Conservation (phyloP, 164 flowering plant species). For the Chimonanthus praecox region DNA sequence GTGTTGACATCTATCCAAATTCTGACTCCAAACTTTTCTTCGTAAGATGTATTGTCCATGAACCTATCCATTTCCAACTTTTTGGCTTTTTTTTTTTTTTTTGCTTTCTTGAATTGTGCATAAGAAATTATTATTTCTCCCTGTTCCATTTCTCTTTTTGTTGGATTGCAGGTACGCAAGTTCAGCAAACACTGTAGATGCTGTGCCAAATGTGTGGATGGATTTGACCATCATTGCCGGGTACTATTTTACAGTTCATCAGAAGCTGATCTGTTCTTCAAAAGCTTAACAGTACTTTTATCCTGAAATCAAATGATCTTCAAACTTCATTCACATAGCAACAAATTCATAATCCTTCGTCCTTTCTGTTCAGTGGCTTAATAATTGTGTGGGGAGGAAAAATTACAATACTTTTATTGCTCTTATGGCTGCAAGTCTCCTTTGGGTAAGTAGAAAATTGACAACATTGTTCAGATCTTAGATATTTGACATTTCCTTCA, state of each 20-base stretch:
- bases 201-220: slow-evolving; percentile 98
- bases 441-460: slow-evolving; percentile 62
- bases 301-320: not conserved
- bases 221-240: slow-evolving; percentile 98
- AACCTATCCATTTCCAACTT: too few species aligned
- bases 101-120: too few species aligned
- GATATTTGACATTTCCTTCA: not conserved
- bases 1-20: too few species aligned
- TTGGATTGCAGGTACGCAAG: slow-evolving; percentile 64
- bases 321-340: not conserved
- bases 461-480: not conserved
- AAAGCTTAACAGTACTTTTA: not conserved
- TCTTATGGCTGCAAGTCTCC: slow-evolving; percentile 82
- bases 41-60: too few species aligned
- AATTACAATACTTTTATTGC: slow-evolving; percentile 77
- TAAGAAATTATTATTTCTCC: not conserved
- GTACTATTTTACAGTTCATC: slow-evolving; percentile 25
- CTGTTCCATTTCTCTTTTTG: not conserved
- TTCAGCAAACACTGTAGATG: slow-evolving; percentile 97
- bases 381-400: slow-evolving; percentile 92
- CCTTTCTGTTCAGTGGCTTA: slow-evolving; percentile 73
- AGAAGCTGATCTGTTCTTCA: not conserved
- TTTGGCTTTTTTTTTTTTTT: too few species aligned
- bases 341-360: not conserved
- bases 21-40: too few species aligned